Percentiles rank a stretch among this genome's conserved stretches.
These are phyloP conservation scores for Coniosporium tulheliwenetii DNA, from an alignment of 2,329 filamentous ascomycete genomes.

Conservation along the genomic window DNA sequence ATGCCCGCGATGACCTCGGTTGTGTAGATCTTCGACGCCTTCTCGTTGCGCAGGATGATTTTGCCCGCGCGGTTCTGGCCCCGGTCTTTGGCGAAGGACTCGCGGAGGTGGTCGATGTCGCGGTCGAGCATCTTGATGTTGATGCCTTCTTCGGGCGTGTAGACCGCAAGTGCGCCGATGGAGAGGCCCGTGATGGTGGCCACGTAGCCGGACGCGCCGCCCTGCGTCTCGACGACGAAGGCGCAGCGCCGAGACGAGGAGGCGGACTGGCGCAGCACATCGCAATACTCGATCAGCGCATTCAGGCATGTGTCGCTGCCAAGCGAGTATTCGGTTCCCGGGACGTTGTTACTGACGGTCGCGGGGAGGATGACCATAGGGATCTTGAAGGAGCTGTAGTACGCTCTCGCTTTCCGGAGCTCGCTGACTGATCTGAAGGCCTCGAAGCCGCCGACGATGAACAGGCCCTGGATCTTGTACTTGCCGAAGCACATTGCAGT, in stretches of 20 bases:
- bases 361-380: conserved; percentile 83
- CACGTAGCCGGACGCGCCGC: conserved; percentile 84
- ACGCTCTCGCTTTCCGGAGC: conserved; percentile 60
- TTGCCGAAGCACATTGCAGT: conserved; percentile 72
- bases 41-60: conserved; percentile 92
- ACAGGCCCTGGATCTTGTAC: conserved; percentile 81
- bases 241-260: conserved; percentile 85
- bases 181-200: conserved; percentile 79
- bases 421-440: conserved; percentile 87
- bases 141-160: conserved; percentile 94
- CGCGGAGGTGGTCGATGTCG: conserved; percentile 78
- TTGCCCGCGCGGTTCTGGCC: conserved; percentile 84
- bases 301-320: conserved; percentile 96
- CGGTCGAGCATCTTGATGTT: conserved; percentile 81
- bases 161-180: conserved; percentile 86
- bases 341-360: conserved; percentile 98
- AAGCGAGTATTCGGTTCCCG: conserved; percentile 91
- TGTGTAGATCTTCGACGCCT: conserved; percentile 75
- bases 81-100: conserved; percentile 71
- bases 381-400: conserved; percentile 78
- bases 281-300: conserved; percentile 85
- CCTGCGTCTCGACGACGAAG: conserved; percentile 96
- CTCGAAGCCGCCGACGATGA: conserved; percentile 90
- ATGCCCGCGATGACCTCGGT: conserved; percentile 92
- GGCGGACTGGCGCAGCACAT: conserved; percentile 93